Percentiles rank a stretch among this genome's conserved stretches.
Conservation (phyloP, 2,329 filamentous ascomycete species). For the Cladophialophora exuberans region DNA sequence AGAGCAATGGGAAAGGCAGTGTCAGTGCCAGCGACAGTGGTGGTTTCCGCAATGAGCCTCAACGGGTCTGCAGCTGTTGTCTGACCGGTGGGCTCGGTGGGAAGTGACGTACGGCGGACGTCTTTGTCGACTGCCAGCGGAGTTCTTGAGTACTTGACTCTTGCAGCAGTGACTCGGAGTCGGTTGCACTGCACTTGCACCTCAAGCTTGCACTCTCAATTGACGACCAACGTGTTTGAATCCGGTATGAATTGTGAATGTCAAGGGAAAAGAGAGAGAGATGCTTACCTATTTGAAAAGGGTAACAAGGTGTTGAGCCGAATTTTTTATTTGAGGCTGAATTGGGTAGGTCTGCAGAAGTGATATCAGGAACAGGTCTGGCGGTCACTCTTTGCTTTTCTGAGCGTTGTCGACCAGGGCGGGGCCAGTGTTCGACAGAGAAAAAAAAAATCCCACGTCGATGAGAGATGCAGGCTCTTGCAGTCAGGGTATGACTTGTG, state of each 20-base stretch:
- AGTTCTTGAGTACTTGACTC: too few species aligned
- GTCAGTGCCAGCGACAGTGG: constrained; percentile 4
- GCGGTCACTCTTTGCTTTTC: constrained; percentile 8
- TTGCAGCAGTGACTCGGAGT: too few species aligned
- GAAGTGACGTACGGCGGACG: constrained; percentile 27
- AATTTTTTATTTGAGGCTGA: constrained; percentile 22
- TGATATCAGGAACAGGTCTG: constrained; percentile 22
- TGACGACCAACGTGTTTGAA: too few species aligned
- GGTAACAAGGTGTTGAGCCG: background rate
- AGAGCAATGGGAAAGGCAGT: constrained; percentile 1
- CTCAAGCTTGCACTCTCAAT: constrained; percentile 1
- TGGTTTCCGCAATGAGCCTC: constrained; percentile 2
- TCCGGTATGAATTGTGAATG: too few species aligned
- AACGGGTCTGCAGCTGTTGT: background rate
- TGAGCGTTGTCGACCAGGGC: background rate
- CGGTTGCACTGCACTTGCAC: too few species aligned
- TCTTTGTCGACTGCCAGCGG: constrained; percentile 15
- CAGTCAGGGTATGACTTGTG: too few species aligned
- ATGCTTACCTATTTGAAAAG: background rate
- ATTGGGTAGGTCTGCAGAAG: constrained; percentile 12
- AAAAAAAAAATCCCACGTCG: constrained; percentile 1
- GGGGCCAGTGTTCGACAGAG: background rate
- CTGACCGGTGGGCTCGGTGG: too few species aligned
- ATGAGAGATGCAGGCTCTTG: too few species aligned
- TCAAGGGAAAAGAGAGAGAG: background rate